phyloP scores from a whole-genome alignment of 805 yeast species.

The Metschnikowia proteae region DNA sequence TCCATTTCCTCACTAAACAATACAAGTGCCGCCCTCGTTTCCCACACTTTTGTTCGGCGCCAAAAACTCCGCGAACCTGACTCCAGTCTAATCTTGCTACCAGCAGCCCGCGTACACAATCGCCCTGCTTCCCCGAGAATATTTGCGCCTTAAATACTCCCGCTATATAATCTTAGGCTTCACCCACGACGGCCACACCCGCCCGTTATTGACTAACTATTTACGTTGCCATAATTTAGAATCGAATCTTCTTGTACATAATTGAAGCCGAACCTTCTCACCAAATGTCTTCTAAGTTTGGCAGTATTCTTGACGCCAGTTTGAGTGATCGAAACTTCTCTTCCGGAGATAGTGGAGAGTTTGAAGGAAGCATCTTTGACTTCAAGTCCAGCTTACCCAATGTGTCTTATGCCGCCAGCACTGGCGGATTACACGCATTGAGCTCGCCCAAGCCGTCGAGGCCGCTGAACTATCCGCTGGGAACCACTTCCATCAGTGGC shows the following conservation, averaged over 20 bases:
- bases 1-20: not conserved
- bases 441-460: conserved; percentile 14
- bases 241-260: conserved; percentile 15
- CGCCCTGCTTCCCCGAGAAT: not conserved
- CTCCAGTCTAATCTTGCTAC: not conserved
- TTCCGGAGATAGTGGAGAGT: conserved; percentile 41
- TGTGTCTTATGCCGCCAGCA: conserved; percentile 20
- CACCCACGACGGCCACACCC: not conserved
- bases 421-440: conserved; percentile 21
- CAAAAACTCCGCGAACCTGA: conserved; percentile 1
- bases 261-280: conserved; percentile 13
- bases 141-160: not conserved
- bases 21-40: conserved; percentile 2
- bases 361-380: conserved; percentile 43
- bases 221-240: not conserved
- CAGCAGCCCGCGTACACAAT: not conserved
- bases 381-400: conserved; percentile 39
- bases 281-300: conserved; percentile 23
- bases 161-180: not conserved
- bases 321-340: conserved; percentile 41
- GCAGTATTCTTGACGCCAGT: conserved; percentile 34
- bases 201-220: not conserved
- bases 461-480: conserved; percentile 37
- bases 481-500: conserved; percentile 60
- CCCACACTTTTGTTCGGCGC: conserved; percentile 3